Base-by-base conservation (phyloP, 495 filamentous ascomycete species). In the Astrothelium macrocarpum region DNA sequence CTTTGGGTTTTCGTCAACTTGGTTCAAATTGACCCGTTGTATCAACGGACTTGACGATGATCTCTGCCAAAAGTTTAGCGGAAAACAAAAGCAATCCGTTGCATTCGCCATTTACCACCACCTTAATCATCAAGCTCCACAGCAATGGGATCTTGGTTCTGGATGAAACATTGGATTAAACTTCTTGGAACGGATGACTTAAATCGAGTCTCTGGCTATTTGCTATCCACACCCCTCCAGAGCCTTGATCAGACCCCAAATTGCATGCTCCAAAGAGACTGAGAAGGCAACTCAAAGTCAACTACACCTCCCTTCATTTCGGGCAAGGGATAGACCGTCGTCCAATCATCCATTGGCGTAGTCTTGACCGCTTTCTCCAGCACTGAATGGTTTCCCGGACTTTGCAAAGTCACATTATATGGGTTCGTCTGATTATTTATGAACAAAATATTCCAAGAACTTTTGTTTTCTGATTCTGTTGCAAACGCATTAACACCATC, bases 351-450 rank as follows among this genome's bases (percentile, higher is more conserved):
- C 34, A 7, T 28, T n/a, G 60, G 60, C 60, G 60, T 62, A 1
- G 60, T 62, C 31, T 53, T 62, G 16, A 62, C 60, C n/a, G 20
- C 43, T 14, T 16, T 45, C 20, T 25, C 20, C 34, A 62, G 14
- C 60, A 39, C 39, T 14, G 59, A 2, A 36, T 20, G 29, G 5
- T 43, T 28, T 1, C 60, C 28, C 4, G 36, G 36, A 62, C 34
- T 39, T 32, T 32, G 28, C 39, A 53, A 31, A 2, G 60, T 45
- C 20, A 62, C 25, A 49, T 32, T 32, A 14, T 45, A 49, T 4
- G 61, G 20, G n/a, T 29, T 42, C 1, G 65, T 60, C 53, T 67
- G 61, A 28, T 67, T 63, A 62, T 67, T 67, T 53, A 67, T 59
- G 53, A 67, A 67, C 16, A 67, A 25, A 11, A 67, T 59, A 53